These are phyloP conservation scores for Clohesyomyces aquaticus DNA, from an alignment of 495 filamentous ascomycete species.

Conservation along the genomic window DNA sequence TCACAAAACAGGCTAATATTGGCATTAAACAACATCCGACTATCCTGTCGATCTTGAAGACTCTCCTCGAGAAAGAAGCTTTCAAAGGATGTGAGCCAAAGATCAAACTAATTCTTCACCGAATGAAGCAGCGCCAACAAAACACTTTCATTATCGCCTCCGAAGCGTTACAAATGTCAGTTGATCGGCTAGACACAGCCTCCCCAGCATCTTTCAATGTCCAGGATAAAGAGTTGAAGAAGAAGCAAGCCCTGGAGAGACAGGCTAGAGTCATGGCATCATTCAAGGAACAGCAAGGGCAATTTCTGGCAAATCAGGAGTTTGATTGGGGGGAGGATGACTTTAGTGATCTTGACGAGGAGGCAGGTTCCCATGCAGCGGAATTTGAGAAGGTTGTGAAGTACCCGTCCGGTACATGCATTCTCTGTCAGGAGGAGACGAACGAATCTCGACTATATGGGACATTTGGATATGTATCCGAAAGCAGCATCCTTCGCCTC, in stretches of 20 bases:
- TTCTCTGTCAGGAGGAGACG: conserved; percentile 94
- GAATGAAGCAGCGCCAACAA: conserved; percentile 81
- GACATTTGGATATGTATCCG: conserved; percentile 84
- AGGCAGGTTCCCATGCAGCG: conserved; percentile 54
- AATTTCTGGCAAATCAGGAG: conserved; percentile 83
- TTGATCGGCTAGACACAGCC: conserved; percentile 60
- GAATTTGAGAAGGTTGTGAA: conserved; percentile 76
- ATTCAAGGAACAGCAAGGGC: conserved; percentile 95
- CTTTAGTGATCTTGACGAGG: conserved; percentile 69
- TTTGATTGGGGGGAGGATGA: conserved; percentile 83
- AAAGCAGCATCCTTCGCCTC: conserved; percentile 84
- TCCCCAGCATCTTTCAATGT: conserved; percentile 61
- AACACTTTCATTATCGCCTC: conserved; percentile 62
- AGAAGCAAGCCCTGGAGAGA: conserved; percentile 81
- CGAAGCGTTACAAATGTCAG: conserved; percentile 54
- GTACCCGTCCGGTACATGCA: conserved; percentile 92
- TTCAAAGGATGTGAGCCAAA: conserved; percentile 83
- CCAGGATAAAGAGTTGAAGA: conserved; percentile 80
- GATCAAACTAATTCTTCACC: conserved; percentile 80
- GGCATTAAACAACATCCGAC: conserved; percentile 30
- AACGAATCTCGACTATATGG: conserved; percentile 87
- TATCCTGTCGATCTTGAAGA: conserved; percentile 48
- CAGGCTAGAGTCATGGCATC: conserved; percentile 95
- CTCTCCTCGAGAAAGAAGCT: conserved; percentile 70
- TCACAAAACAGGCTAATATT: conserved; percentile 59